phyloP scores from a whole-genome alignment of 148 eudicot species.

The Talinum fruticosum region DNA sequence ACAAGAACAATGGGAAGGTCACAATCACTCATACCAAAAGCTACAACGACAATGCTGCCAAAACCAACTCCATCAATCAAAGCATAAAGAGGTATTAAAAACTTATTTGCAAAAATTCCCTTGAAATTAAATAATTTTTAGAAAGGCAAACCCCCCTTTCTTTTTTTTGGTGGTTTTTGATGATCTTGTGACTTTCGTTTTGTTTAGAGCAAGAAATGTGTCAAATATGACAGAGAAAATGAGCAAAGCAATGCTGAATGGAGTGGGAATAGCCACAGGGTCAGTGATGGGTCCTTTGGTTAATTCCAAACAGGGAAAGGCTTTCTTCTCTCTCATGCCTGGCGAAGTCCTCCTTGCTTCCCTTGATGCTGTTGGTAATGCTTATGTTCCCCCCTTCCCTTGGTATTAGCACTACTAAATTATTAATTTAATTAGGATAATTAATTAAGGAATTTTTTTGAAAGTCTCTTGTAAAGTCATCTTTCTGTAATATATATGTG shows the following conservation, averaged over 20 bases:
- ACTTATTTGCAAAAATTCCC: neutral
- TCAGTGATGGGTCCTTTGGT: conserved; percentile 76
- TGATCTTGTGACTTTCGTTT: neutral
- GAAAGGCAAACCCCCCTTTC: neutral
- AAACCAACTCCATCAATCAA: conserved; percentile 49
- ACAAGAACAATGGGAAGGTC: conserved; percentile 15
- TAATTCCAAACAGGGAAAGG: conserved; percentile 67
- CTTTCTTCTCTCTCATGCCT: conserved; percentile 73
- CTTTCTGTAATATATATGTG: too few relatives aligned
- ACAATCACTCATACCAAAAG: conserved; percentile 23
- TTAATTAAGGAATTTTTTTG: too few relatives aligned
- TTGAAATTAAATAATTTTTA: too few relatives aligned
- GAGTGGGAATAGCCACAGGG: conserved; percentile 72
- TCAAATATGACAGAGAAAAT: conserved; percentile 73
- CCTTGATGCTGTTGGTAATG: conserved; percentile 88
- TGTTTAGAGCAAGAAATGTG: conserved; percentile 55
- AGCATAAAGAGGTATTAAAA: conserved; percentile 63
- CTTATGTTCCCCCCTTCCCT: neutral
- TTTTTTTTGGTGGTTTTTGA: neutral
- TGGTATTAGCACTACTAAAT: too few relatives aligned
- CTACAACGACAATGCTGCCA: conserved; percentile 23
- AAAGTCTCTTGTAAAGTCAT: too few relatives aligned
- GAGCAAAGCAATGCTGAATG: conserved; percentile 80
- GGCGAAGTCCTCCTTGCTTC: conserved; percentile 91
- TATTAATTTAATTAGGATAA: too few relatives aligned